Evolutionary conservation across 1,139 yeast genomes (phyloP).

Genomic region (Yamadazyma sp.): DNA sequence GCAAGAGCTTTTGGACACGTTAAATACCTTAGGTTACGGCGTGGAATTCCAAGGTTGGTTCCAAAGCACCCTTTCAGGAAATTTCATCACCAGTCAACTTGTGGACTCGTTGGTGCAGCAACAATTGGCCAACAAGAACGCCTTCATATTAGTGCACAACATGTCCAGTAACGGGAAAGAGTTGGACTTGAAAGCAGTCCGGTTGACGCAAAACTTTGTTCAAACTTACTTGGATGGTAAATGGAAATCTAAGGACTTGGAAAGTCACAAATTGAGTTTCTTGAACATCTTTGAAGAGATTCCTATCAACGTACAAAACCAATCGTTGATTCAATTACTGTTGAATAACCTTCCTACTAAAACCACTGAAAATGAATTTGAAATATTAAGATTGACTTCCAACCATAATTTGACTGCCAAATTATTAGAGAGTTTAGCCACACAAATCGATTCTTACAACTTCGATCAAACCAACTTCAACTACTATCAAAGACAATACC

Average conservation of each 20-base stretch:
- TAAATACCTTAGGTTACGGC: constrained; percentile 63
- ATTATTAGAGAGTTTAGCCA: constrained; percentile 66
- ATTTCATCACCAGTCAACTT: constrained; percentile 62
- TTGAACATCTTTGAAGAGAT: constrained; percentile 73
- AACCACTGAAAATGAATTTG: constrained; percentile 30
- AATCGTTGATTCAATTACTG: constrained; percentile 41
- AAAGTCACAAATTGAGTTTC: constrained; percentile 60
- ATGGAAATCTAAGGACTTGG: constrained; percentile 68
- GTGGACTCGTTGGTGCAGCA: constrained; percentile 68
- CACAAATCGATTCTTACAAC: constrained; percentile 75
- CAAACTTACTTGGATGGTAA: constrained; percentile 55
- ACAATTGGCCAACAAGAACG: constrained; percentile 64
- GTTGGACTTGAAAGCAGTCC: constrained; percentile 66
- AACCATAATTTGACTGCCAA: constrained; percentile 48
- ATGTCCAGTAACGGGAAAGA: constrained; percentile 66
- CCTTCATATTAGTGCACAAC: constrained; percentile 72
- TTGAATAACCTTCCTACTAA: constrained; percentile 20
- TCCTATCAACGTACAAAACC: constrained; percentile 63
- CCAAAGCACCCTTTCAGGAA: constrained; percentile 68
- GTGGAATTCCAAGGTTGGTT: constrained; percentile 84
- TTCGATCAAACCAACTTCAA: constrained; percentile 82
- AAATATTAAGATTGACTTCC: constrained; percentile 42
- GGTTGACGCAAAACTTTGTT: constrained; percentile 65
- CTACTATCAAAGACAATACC: constrained; percentile 76
- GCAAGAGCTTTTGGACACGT: constrained; percentile 62